These are phyloP conservation scores for Podospora tetraspora DNA, from an alignment of 495 filamentous ascomycete species.

Conservation along the genomic window DNA sequence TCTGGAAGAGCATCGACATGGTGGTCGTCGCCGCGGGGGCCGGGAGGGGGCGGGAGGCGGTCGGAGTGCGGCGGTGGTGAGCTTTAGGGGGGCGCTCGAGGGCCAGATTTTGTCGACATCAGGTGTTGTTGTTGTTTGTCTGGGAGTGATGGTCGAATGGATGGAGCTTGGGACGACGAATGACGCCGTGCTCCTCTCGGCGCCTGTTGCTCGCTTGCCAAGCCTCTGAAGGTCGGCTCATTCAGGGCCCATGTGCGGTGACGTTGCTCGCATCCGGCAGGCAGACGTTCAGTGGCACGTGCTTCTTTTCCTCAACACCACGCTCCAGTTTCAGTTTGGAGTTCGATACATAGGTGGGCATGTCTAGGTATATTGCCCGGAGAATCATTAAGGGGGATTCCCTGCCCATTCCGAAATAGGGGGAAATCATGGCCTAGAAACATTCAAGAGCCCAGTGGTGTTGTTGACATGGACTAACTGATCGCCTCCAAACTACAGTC, in stretches of 20 bases:
- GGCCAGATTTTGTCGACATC: not conserved
- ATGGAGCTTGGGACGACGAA: not conserved
- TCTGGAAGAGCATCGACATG: conserved; percentile 19
- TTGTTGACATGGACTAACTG: not conserved
- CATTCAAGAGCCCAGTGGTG: not conserved
- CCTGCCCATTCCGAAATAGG: not conserved
- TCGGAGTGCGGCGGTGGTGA: not conserved
- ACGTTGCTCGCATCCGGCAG: conserved; percentile 9
- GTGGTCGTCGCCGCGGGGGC: not conserved
- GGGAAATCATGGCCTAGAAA: not conserved
- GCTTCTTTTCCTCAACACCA: not conserved
- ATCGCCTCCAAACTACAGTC: not conserved
- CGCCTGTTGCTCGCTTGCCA: not conserved
- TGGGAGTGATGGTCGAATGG: not conserved
- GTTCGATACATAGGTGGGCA: no score
- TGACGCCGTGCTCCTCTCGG: not conserved
- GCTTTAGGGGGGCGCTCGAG: not conserved
- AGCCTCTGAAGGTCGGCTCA: not conserved
- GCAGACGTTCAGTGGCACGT: not conserved
- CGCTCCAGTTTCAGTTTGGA: not conserved
- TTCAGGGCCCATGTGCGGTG: conserved; percentile 6
- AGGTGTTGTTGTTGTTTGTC: not conserved
- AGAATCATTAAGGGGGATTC: no score
- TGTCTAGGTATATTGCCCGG: no score
- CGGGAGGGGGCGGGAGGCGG: not conserved